Base-by-base conservation (phyloP, 2,329 filamentous ascomycete species). In the Neodidymelliopsis sp. region DNA sequence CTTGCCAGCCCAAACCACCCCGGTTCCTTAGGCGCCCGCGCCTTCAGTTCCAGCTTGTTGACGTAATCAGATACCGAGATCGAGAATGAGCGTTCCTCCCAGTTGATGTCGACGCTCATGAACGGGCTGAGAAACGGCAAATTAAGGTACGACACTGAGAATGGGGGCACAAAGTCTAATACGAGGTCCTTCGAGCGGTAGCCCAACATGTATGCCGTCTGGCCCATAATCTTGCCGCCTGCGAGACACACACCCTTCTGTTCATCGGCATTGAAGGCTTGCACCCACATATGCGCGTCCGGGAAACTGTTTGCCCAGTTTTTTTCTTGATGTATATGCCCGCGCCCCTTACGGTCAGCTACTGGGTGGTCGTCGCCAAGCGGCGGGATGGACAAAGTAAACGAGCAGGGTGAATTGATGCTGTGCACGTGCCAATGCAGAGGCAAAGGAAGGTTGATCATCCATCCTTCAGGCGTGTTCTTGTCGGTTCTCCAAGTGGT, bases 391-490 rank as follows among this genome's bases (percentile, higher is more conserved):
- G 57, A 53, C 28, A 81, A 66, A 4, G 54, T 56, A 60, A 76
- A 77, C 3, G 63, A 61, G 40, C 72, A 73, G 1, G 68, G 58
- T 1, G 77, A 79, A 28, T 62, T 69, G 6, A 78, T 68, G 1
- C 75, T 77, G 23, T 79, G 76, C 4, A 81, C 79, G 53, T 80
- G 77, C 79, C 78, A 81, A 52, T 81, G 79, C 2, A 81, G 60
- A 1, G 79, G 79, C 0, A 81, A 61, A 1, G 77, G 77, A 0
- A 81, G 65, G 15, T 74, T 49, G 4, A 75, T 72, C n/a, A 81
- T 68, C 51, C 66, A 68, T 28, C 74, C 73, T 54, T 80, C 78
- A 0, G 79, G 79, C 1, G 77, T 79, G 25, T 19, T 55, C 34
- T 65, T 62, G 18, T 49, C 44, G 13, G 49, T 8, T 57, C 66